A percentile compares a stretch with the other conserved stretches of the same genome.
Evolutionary conservation across 2,329 filamentous ascomycete genomes (phyloP).

Genomic region (Canariomyces notabilis): DNA sequence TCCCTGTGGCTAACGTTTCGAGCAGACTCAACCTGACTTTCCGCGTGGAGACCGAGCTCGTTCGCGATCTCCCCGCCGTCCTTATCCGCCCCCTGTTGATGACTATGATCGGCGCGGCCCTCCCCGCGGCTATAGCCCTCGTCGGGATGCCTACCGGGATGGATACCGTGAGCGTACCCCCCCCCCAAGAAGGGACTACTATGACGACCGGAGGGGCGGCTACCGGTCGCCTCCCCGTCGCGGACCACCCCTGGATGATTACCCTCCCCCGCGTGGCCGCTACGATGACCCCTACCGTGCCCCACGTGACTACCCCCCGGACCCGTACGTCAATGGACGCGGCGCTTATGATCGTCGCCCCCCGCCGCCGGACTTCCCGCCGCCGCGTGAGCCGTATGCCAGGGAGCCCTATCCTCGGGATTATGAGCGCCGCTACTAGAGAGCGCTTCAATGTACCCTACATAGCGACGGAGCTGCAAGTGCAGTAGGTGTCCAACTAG

Average conservation of each 20-base stretch:
- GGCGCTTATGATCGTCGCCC: slow-evolving; percentile 52
- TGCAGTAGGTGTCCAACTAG: not conserved
- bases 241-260: slow-evolving; percentile 66
- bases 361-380: slow-evolving; percentile 45
- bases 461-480: not conserved
- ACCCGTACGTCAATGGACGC: slow-evolving; percentile 55
- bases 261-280: slow-evolving; percentile 59
- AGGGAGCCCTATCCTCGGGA: slow-evolving; percentile 30
- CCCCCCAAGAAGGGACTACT: slow-evolving; percentile 67
- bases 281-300: slow-evolving; percentile 72
- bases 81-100: slow-evolving; percentile 63
- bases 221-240: slow-evolving; percentile 78
- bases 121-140: slow-evolving; percentile 79
- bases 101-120: slow-evolving; percentile 78
- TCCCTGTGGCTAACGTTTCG: slow-evolving; percentile 8
- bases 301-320: slow-evolving; percentile 57
- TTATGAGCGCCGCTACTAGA: slow-evolving; percentile 29
- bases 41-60: slow-evolving; percentile 69
- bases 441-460: not conserved
- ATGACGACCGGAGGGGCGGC: slow-evolving; percentile 68
- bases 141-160: slow-evolving; percentile 58
- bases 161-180: slow-evolving; percentile 86
- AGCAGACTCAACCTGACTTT: slow-evolving; percentile 24
- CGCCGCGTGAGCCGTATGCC: slow-evolving; percentile 33
- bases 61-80: slow-evolving; percentile 69